Conservation (phyloP, 129 eudicot species). For the Flaveria brownii region DNA sequence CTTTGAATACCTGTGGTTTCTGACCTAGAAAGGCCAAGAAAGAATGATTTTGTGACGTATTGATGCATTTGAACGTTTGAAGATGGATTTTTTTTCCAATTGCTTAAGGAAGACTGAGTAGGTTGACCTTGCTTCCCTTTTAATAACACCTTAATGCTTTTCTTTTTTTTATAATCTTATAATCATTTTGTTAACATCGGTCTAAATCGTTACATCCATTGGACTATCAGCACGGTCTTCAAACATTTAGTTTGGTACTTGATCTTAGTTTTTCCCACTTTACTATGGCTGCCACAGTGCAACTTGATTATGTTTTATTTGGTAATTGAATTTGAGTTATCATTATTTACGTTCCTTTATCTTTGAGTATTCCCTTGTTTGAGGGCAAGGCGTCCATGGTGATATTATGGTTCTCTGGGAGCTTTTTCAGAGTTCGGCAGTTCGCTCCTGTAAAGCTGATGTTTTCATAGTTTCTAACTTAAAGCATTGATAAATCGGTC, state of each 20-base stretch:
- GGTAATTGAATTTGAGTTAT: not conserved
- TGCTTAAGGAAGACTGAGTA: not conserved
- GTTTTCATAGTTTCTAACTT: no score
- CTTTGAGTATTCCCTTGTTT: no score
- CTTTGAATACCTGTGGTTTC: not conserved
- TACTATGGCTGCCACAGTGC: not conserved
- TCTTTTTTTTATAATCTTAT: not conserved
- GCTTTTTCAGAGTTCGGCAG: no score
- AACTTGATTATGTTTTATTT: not conserved
- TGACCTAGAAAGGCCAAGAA: not conserved
- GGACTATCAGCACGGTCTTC: not conserved
- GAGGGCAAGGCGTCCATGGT: no score
- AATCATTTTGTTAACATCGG: not conserved
- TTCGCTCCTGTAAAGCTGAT: no score
- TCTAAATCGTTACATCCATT: conserved; percentile 8
- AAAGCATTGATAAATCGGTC: no score
- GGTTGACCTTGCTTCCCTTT: not conserved
- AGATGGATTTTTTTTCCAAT: not conserved
- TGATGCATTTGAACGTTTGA: not conserved
- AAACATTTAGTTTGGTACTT: not conserved
- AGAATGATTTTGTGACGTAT: not conserved
- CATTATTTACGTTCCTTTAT: no score
- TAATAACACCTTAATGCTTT: not conserved
- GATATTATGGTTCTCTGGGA: no score
- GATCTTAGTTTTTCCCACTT: not conserved